Evolutionary conservation across 78 protist genomes (phyloP), one percentile per base, ranked within the genome.

Genomic region (Dictyostelium purpureum): DNA sequence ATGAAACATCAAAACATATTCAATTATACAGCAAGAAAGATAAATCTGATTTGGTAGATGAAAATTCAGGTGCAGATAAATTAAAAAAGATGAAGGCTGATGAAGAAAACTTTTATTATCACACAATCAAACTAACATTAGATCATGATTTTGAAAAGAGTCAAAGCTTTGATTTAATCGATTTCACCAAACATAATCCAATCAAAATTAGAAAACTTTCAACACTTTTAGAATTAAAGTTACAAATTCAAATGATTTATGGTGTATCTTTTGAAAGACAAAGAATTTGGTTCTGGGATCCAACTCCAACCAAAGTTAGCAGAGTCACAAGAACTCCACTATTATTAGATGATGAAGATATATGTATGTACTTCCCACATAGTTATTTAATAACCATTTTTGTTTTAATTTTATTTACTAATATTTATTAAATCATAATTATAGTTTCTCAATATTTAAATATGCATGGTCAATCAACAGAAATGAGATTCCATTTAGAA

Each of bases 281-380:
- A 57, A 85, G 92, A 73, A 73, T 73, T 45, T 85, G 92, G 92
- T 85, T 85, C 59, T 85, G 92, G 91, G 80, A 71, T 45, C 92
- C 78, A 42, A 38, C 77, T 49, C 78, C 73, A 21, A 70, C 78
- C 10, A 85, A 73, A 45, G 74, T 76, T 7, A 40, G 63, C 12
- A 85, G 79, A 77, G 71, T 85, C 40, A 73, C 79, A 31, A 73
- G 92, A 40, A 73, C 82, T 85, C 92, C 92, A 9, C 33, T 73
- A 10, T 51, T 85, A 40, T 74, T 85, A 21, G 92, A 85, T 47
- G 92, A 85, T 61, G 92, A 85, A 59, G 92, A 85, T 73, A 85
- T 85, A 19, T 79, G 85, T 77, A 77, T 54, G 83, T 77, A 5
- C 1, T 40, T 35, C 19, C 6, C 6, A 59, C 11, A 19, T 26